A percentile compares a stretch with the other conserved stretches of the same genome.
These are phyloP conservation scores for Arbutus unedo DNA, from an alignment of 148 eudicot species.

Conservation along the genomic window DNA sequence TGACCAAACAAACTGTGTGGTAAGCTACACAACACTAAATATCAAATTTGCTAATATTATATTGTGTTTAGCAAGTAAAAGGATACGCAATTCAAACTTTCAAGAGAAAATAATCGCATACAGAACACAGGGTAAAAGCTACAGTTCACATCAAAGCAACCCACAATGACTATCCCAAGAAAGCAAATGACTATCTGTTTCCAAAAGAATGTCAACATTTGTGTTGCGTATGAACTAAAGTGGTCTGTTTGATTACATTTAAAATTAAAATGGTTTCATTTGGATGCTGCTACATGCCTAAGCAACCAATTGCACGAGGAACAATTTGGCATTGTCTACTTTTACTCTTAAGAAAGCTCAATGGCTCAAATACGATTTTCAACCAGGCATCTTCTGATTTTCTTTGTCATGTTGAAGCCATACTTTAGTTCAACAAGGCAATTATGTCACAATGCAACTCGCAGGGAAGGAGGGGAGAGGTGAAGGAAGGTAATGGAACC, in stretches of 20 bases:
- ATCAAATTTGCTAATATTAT: not conserved
- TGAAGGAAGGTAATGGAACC: not conserved
- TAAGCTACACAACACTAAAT: not conserved
- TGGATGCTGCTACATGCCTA: not conserved
- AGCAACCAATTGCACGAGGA: not conserved
- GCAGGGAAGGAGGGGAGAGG: not conserved
- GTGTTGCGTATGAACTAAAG: not conserved
- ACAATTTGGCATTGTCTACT: conserved; percentile 1
- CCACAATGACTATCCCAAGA: not conserved
- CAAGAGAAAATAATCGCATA: not conserved
- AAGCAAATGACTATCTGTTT: not conserved
- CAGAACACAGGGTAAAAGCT: not conserved
- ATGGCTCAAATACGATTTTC: not conserved
- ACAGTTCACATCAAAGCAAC: not conserved
- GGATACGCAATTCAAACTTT: not conserved
- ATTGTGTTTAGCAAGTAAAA: not conserved
- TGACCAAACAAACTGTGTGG: not conserved
- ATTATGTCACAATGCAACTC: not conserved
- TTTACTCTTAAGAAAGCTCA: not conserved
- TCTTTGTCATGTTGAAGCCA: not conserved
- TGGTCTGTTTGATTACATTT: not conserved
- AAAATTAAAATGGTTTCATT: not conserved
- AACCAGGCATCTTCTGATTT: not conserved
- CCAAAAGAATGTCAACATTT: not conserved
- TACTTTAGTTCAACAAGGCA: not conserved